Percentiles rank a stretch among this genome's conserved stretches.
These are phyloP conservation scores for Nemania sp. DNA, from an alignment of 2,329 filamentous ascomycete species.

Conservation along the genomic window DNA sequence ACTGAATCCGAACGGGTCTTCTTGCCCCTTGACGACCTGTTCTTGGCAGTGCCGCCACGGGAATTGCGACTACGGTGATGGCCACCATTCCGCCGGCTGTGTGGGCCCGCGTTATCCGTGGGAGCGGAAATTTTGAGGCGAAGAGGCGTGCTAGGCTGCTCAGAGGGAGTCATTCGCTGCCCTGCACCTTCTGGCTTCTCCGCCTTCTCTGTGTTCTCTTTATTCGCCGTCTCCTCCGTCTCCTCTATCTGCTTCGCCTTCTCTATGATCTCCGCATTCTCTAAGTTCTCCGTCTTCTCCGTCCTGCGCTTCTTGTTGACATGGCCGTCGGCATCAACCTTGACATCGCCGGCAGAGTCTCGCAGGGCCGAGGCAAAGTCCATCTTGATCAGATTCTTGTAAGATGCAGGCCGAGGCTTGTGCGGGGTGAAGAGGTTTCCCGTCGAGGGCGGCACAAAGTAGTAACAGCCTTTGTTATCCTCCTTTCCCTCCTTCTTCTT, in stretches of 20 bases:
- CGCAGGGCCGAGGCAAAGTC: conserved; percentile 40
- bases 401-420: conserved; percentile 55
- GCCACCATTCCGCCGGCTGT: conserved; percentile 16
- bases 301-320: conserved; percentile 40
- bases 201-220: conserved; percentile 39
- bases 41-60: conserved; percentile 23
- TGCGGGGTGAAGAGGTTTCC: conserved; percentile 49
- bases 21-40: conserved; percentile 30
- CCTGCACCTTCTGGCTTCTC: conserved; percentile 34
- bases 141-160: conserved; percentile 1
- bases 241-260: conserved; percentile 34
- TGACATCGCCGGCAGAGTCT: conserved; percentile 19
- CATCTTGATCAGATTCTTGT: conserved; percentile 51
- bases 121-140: background rate
- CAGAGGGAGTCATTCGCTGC: background rate
- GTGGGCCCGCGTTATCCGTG: conserved; percentile 8
- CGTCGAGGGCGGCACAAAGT: conserved; percentile 57
- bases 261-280: background rate
- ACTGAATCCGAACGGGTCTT: conserved; percentile 37
- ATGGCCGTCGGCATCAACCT: conserved; percentile 35
- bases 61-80: conserved; percentile 18
- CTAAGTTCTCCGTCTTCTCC: conserved; percentile 20
- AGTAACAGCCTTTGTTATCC: conserved; percentile 55
- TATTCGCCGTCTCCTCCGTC: conserved; percentile 29
- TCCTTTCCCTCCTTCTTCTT: conserved; percentile 63